Conservation (phyloP, 2,329 filamentous ascomycete species). For the Fusarium phyllophilum region DNA sequence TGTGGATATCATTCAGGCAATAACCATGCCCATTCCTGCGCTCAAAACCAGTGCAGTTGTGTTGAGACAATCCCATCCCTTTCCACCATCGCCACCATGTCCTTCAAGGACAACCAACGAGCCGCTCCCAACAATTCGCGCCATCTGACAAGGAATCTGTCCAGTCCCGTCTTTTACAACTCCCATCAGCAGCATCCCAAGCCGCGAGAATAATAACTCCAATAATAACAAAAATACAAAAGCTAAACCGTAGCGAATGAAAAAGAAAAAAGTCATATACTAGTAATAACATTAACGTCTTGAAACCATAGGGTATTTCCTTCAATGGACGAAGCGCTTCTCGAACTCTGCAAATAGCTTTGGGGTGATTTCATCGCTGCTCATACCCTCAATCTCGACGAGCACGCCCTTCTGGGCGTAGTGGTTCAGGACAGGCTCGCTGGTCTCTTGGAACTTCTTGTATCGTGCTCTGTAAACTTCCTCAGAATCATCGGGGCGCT, state of each 20-base stretch:
- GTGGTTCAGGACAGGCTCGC: conserved; percentile 84
- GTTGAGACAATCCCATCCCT: background rate
- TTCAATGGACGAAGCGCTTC: conserved; percentile 68
- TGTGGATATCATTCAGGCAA: conserved; percentile 27
- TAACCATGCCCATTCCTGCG: background rate
- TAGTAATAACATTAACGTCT: conserved; percentile 15
- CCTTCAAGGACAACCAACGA: conserved; percentile 16
- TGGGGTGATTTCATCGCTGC: conserved; percentile 95
- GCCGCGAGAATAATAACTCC: conserved; percentile 41
- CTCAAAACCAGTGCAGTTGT: conserved; percentile 4
- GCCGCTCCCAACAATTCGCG: conserved; percentile 16
- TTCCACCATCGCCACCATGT: conserved; percentile 22
- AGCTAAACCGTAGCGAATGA: conserved; percentile 12
- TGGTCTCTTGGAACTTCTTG: conserved; percentile 87
- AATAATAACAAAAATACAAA: conserved; percentile 5
- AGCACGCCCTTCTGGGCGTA: conserved; percentile 87
- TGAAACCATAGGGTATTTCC: conserved; percentile 20
- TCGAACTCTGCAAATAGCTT: conserved; percentile 86
- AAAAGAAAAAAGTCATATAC: conserved; percentile 18
- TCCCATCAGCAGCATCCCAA: conserved; percentile 37
- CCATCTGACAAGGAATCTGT: conserved; percentile 18
- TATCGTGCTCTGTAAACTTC: conserved; percentile 85
- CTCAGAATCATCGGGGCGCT: conserved; percentile 86
- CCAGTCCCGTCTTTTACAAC: conserved; percentile 27
- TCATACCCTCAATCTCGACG: conserved; percentile 87